These are phyloP conservation scores for Tylopilus felleus DNA, from an alignment of 768 basidiomycete genomes.

Conservation along the genomic window DNA sequence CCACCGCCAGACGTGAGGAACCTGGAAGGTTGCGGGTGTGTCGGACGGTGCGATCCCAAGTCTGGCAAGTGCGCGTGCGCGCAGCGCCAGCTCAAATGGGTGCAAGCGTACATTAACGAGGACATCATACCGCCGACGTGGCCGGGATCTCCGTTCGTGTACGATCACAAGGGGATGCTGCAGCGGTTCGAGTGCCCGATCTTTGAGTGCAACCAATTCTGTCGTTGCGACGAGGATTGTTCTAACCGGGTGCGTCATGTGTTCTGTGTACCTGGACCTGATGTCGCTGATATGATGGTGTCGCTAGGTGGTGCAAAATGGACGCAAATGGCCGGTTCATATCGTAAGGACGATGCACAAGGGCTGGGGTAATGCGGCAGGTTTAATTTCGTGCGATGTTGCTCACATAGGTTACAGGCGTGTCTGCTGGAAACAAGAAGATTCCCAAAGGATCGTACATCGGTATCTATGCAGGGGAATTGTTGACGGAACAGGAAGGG, in stretches of 20 bases:
- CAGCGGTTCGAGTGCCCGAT: constrained; percentile 56
- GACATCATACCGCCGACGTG: constrained; percentile 30
- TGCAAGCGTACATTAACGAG: constrained; percentile 20
- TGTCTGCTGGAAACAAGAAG: constrained; percentile 61
- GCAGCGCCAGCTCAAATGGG: constrained; percentile 46
- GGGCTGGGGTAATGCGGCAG: constrained; percentile 70
- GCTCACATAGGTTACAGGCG: constrained; percentile 42
- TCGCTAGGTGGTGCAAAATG: constrained; percentile 76
- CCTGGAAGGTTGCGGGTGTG: constrained; percentile 69
- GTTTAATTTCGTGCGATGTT: neutral
- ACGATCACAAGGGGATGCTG: constrained; percentile 58
- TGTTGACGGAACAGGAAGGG: constrained; percentile 64
- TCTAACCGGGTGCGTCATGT: constrained; percentile 65
- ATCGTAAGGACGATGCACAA: constrained; percentile 72
- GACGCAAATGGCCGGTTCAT: constrained; percentile 57
- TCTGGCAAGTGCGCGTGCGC: constrained; percentile 73
- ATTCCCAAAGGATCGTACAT: constrained; percentile 71
- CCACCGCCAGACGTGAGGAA: constrained; percentile 57
- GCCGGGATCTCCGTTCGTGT: constrained; percentile 57
- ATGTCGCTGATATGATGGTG: neutral
- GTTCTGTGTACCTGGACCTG: neutral
- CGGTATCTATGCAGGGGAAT: constrained; percentile 84
- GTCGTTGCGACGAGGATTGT: constrained; percentile 79
- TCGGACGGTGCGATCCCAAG: constrained; percentile 71
- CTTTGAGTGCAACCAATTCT: constrained; percentile 83